Conservation (phyloP, 1,284 basidiomycete species). For the Veloboletus limbatus region DNA sequence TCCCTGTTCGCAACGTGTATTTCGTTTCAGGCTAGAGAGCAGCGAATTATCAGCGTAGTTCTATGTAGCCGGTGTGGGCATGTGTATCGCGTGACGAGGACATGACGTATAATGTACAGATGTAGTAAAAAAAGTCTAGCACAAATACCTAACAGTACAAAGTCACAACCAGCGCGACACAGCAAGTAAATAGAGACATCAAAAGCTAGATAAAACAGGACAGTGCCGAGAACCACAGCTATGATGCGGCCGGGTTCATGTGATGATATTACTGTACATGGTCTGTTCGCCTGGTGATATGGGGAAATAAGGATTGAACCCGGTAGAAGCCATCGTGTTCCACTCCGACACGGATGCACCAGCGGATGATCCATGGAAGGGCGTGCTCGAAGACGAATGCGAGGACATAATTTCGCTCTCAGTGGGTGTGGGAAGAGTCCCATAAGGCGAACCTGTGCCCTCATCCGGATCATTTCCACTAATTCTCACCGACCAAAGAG, state of each 20-base stretch:
- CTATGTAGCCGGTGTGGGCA: slow-evolving; percentile 17
- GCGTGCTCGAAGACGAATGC: slow-evolving; percentile 58
- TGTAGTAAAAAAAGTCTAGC: slow-evolving; percentile 30
- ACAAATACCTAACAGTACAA: slow-evolving; percentile 30
- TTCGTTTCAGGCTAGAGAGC: slow-evolving; percentile 46
- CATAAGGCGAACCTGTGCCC: slow-evolving; percentile 37
- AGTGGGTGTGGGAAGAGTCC: slow-evolving; percentile 48
- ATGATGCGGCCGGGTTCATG: slow-evolving; percentile 32
- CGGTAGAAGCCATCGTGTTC: slow-evolving; percentile 51
- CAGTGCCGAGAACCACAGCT: neutral
- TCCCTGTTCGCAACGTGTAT: slow-evolving; percentile 47
- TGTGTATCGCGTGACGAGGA: slow-evolving; percentile 25
- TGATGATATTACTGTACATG: slow-evolving; percentile 54
- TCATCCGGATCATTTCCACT: slow-evolving; percentile 48
- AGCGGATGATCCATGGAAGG: slow-evolving; percentile 37
- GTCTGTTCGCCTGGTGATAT: slow-evolving; percentile 44
- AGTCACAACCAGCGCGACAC: slow-evolving; percentile 37
- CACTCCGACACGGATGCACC: slow-evolving; percentile 55
- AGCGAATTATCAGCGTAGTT: slow-evolving; percentile 18
- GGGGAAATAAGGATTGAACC: slow-evolving; percentile 71
- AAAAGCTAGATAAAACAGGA: slow-evolving; percentile 15
- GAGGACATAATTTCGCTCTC: slow-evolving; percentile 70
- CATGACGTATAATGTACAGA: slow-evolving; percentile 36
- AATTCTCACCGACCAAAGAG: slow-evolving; percentile 28
- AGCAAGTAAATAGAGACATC: slow-evolving; percentile 25